Evolutionary conservation across 2,329 filamentous ascomycete genomes (phyloP), one percentile per base, ranked within the genome.

Genomic region (Scortechinia acanthostroma): DNA sequence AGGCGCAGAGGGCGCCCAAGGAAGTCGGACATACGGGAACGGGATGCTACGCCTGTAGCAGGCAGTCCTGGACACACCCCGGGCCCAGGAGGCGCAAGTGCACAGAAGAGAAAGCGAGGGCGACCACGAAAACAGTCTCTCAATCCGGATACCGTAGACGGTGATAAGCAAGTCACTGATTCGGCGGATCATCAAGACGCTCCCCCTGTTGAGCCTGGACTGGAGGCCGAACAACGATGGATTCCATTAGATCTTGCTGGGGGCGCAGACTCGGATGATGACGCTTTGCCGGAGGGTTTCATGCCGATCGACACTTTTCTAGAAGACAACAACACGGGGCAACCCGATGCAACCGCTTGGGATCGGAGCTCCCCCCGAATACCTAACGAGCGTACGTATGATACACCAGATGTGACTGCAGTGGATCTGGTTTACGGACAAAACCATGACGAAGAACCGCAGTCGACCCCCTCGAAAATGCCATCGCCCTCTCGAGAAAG

Each of bases 111-210:
- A 47, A 58, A 57, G 47, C 53, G 59, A 46, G 64, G 63, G 5
- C 57, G 63, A 44, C 63, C 63, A 33, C 58, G 60, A 42, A 68
- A 66, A 47, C 52, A 54, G n/a, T n/a, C n/a, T n/a, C n/a, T n/a
- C n/a, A n/a, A n/a, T n/a, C n/a, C n/a, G n/a, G n/a, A n/a, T n/a
- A n/a, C n/a, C n/a, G n/a, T n/a, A n/a, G n/a, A n/a, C n/a, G n/a
- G n/a, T n/a, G n/a, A n/a, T n/a, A n/a, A n/a, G n/a, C n/a, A n/a
- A n/a, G n/a, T n/a, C n/a, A n/a, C n/a, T n/a, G 25, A 30, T 10
- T 30, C 25, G 25, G 25, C 10, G 25, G 25, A 30, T n/a, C 25
- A 30, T 10, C 25, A 10, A 30, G n/a, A 10, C n/a, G n/a, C n/a
- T n/a, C 14, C 35, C n/a, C n/a, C n/a, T n/a, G n/a, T n/a, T n/a